Conservation (phyloP, 2,329 filamentous ascomycete species). For the Fusarium sp. region DNA sequence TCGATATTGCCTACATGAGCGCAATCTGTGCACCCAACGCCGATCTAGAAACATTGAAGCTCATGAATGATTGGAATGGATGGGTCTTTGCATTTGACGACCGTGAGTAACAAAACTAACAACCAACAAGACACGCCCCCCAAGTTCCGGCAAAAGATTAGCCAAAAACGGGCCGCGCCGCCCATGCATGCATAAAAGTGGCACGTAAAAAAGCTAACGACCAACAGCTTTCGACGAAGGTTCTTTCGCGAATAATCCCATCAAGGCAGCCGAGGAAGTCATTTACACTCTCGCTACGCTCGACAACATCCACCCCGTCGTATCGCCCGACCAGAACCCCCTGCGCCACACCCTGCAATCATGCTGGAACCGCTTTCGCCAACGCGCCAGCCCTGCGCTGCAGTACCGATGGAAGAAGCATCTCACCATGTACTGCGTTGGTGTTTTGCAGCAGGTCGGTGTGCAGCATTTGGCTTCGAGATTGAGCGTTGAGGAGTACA, state of each 20-base stretch:
- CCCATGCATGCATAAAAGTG: conserved; percentile 11
- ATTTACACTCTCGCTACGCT: conserved; percentile 28
- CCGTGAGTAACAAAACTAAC: conserved; percentile 11
- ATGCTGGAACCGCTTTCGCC: conserved; percentile 24
- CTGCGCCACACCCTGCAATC: conserved; percentile 26
- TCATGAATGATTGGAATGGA: conserved; percentile 33
- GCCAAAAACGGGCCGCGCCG: conserved; percentile 19
- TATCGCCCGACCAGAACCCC: conserved; percentile 19
- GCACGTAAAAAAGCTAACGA: neutral
- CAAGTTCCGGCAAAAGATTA: neutral
- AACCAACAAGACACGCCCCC: neutral
- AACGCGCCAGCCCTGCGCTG: conserved; percentile 15
- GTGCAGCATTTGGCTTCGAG: conserved; percentile 10
- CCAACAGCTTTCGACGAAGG: conserved; percentile 27
- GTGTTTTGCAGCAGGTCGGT: conserved; percentile 24
- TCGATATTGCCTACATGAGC: conserved; percentile 28
- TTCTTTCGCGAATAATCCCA: conserved; percentile 23
- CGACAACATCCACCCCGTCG: conserved; percentile 19
- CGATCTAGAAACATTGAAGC: conserved; percentile 23
- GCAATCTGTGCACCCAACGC: conserved; percentile 28
- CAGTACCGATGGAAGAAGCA: conserved; percentile 32
- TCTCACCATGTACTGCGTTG: conserved; percentile 27
- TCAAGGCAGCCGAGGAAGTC: conserved; percentile 29
- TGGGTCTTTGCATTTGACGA: conserved; percentile 31
- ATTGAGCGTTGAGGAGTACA: conserved; percentile 18